These are phyloP conservation scores for Wickerhamiella cacticola DNA, from an alignment of 805 yeast genomes.

Conservation along the genomic window DNA sequence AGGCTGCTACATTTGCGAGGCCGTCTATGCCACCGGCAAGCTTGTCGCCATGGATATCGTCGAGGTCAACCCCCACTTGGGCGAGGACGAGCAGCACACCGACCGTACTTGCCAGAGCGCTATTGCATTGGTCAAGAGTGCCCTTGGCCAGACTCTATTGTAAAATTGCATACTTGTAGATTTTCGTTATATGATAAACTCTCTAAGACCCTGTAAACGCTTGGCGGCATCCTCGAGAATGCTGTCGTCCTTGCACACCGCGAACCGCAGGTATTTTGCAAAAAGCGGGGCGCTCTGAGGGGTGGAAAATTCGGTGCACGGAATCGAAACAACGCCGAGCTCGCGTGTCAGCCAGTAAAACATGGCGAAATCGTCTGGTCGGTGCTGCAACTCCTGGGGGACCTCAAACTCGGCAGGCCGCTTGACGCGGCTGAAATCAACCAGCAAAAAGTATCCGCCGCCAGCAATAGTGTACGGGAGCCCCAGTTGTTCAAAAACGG, in stretches of 20 bases:
- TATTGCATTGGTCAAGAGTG: conserved; percentile 83
- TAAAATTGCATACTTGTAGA: conserved; percentile 30
- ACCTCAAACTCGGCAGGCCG: conserved; percentile 60
- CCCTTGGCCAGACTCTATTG: conserved; percentile 79
- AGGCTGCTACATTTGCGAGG: conserved; percentile 85
- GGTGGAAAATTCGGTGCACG: conserved; percentile 89
- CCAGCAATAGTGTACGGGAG: conserved; percentile 84
- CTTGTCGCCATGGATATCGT: conserved; percentile 82
- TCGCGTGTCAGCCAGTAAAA: conserved; percentile 91
- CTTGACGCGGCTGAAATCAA: conserved; percentile 70
- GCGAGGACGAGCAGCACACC: conserved; percentile 60
- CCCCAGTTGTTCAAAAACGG: conserved; percentile 72
- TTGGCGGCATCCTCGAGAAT: conserved; percentile 70
- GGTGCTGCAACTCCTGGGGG: conserved; percentile 54
- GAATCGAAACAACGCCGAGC: conserved; percentile 89
- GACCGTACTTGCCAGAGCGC: conserved; percentile 83
- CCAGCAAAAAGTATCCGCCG: conserved; percentile 88
- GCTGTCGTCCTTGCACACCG: conserved; percentile 87
- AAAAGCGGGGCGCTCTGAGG: conserved; percentile 60
- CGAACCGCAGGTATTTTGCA: conserved; percentile 80
- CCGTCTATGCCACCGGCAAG: conserved; percentile 80
- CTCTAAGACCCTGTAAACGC: conserved; percentile 56
- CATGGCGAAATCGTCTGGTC: conserved; percentile 75
- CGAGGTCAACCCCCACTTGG: conserved; percentile 85
- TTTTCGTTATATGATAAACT: conserved; percentile 40